Evolutionary conservation across 192 early-diverging fungal genomes (phyloP).

Genomic region (Polychytrium aggregatum): DNA sequence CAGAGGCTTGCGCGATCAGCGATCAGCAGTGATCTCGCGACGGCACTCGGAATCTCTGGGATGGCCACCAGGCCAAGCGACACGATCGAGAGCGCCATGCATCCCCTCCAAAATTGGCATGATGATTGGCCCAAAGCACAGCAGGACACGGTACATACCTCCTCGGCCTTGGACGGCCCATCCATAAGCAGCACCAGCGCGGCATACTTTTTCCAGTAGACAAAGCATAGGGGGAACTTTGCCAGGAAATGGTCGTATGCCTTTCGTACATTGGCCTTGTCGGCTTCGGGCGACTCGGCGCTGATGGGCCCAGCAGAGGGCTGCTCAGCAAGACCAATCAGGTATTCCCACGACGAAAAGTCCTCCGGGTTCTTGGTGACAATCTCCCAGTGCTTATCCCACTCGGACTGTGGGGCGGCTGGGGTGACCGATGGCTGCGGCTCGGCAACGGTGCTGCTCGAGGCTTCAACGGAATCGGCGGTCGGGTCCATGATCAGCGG

Average conservation of each 20-base stretch:
- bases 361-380: slow-evolving; percentile 55
- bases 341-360: slow-evolving; percentile 58
- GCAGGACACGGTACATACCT: slow-evolving; percentile 26
- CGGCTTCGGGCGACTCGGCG: slow-evolving; percentile 30
- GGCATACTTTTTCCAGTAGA: slow-evolving; percentile 72
- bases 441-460: no score
- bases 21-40: neutral
- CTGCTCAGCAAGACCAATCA: slow-evolving; percentile 46
- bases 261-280: slow-evolving; percentile 30
- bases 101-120: neutral
- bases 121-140: neutral
- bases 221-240: slow-evolving; percentile 67
- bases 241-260: slow-evolving; percentile 56
- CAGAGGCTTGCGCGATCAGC: neutral
- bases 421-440: no score
- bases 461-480: no score
- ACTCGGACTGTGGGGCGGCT: no score
- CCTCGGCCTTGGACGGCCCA: slow-evolving; percentile 44
- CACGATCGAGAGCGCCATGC: neutral
- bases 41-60: neutral
- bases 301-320: slow-evolving; percentile 43
- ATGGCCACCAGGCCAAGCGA: neutral
- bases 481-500: no score
- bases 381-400: no score
- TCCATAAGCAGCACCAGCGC: slow-evolving; percentile 44